These are phyloP conservation scores for Closterium sp. DNA, from an alignment of 139 green algal genomes.

Conservation along the genomic window DNA sequence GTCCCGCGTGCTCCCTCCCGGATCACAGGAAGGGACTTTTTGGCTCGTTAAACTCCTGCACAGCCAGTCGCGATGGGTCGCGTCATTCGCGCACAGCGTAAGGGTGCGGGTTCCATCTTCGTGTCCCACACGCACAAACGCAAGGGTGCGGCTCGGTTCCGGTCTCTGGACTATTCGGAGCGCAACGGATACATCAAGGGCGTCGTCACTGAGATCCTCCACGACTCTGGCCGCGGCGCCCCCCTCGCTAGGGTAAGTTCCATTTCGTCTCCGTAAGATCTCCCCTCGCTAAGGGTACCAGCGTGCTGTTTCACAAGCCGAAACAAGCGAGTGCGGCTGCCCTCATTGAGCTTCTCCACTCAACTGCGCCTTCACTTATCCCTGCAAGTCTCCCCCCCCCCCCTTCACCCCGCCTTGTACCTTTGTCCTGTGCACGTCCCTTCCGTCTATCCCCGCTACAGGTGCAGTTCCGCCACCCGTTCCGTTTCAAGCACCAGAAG, in stretches of 20 bases:
- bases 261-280: neutral
- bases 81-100: conserved; percentile 96
- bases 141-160: conserved; percentile 91
- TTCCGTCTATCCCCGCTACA: conserved; percentile 48
- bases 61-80: conserved; percentile 82
- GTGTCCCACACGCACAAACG: conserved; percentile 90
- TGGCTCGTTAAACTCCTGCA: neutral
- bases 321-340: neutral
- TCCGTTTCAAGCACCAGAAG: conserved; percentile 93
- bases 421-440: neutral
- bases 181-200: conserved; percentile 66
- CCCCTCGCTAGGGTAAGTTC: conserved; percentile 84
- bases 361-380: neutral
- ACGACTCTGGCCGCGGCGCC: conserved; percentile 93
- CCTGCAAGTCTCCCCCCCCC: neutral
- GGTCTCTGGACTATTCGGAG: conserved; percentile 61
- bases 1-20: neutral
- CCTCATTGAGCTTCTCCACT: neutral
- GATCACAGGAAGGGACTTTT: neutral
- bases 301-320: neutral
- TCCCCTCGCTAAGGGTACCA: neutral
- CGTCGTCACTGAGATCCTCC: conserved; percentile 95
- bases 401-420: neutral
- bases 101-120: conserved; percentile 95
- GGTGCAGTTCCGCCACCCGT: conserved; percentile 89